Base-by-base conservation (phyloP, 2,329 filamentous ascomycete species). In the Rhinocladiella similis region DNA sequence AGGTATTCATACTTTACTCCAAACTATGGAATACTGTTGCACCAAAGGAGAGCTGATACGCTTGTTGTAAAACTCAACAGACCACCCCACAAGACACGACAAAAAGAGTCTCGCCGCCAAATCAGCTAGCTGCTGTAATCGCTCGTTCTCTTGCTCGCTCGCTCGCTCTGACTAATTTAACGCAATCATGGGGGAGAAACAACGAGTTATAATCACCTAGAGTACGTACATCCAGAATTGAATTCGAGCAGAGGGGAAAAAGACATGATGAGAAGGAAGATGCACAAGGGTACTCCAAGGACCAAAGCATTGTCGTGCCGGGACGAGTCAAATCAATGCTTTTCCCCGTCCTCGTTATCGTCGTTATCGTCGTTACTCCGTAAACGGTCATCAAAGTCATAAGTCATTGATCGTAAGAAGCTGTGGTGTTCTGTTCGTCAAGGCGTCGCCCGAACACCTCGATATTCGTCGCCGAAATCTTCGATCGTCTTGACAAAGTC, bases 401-500 rank as follows among this genome's bases (percentile, higher is more conserved):
- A 25, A 33, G 29, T 33, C 38, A 18, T 41, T 41, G n/a, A 1
- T 41, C 38, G 38, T 41, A 33, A 33, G 6, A 33, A 33, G 29
- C 10, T 9, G 10, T 33, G 29, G 29, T 33, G 29, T 12, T 9
- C 29, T 36, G 41, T 43, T 19, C 27, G 18, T 54, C 47, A 57
- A 27, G 53, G 46, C 41, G 42, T n/a, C 42, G 48, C 14, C 22
- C 39, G 50, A 16, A 42, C 53, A 18, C 39, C 53, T 29, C 56
- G 56, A 50, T 59, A 48, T n/a, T 62, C 59, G 52, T 60, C 61
- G 48, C 57, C 46, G 19, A 73, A 63, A 27, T 70, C 65, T 5
- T 65, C 54, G 46, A 77, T 70, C 1, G 62, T 67, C 9, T 68
- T 62, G 18, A 72, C 52, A 55, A 77, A 77, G 6, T 59, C 64